Conservation (phyloP, 305 asterid species). For the Andrographis paniculata region DNA sequence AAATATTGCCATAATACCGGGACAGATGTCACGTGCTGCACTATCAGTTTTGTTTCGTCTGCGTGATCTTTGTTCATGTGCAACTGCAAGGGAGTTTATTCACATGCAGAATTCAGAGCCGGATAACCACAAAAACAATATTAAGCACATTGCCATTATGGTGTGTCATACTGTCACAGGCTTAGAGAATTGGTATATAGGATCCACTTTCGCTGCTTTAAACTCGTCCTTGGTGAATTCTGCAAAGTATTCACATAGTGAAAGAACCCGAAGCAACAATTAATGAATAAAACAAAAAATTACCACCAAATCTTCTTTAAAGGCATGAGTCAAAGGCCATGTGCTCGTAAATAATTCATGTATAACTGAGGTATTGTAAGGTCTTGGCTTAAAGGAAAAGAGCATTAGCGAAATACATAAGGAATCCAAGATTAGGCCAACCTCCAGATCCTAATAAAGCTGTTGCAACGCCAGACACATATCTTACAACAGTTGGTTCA, state of each 20-base stretch:
- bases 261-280: conserved; percentile 15
- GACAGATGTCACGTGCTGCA: conserved; percentile 66
- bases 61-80: conserved; percentile 96
- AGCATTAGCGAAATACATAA: conserved; percentile 10
- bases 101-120: conserved; percentile 13
- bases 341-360: no score
- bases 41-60: conserved; percentile 84
- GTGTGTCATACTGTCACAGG: conserved; percentile 59
- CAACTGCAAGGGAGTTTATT: conserved; percentile 40
- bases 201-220: conserved; percentile 71
- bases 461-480: conserved; percentile 87
- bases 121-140: conserved; percentile 2
- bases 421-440: conserved; percentile 22
- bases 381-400: background rate
- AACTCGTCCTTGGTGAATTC: conserved; percentile 75
- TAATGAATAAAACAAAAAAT: conserved; percentile 6
- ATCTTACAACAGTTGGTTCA: conserved; percentile 72
- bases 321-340: conserved; percentile 3
- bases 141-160: conserved; percentile 5
- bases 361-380: background rate
- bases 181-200: conserved; percentile 77
- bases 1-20: conserved; percentile 42
- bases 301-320: conserved; percentile 9
- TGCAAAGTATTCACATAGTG: conserved; percentile 27
- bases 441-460: conserved; percentile 96